Base-by-base conservation (phyloP, 257 asterid genomes). In the Nicotiana sylvestris region DNA sequence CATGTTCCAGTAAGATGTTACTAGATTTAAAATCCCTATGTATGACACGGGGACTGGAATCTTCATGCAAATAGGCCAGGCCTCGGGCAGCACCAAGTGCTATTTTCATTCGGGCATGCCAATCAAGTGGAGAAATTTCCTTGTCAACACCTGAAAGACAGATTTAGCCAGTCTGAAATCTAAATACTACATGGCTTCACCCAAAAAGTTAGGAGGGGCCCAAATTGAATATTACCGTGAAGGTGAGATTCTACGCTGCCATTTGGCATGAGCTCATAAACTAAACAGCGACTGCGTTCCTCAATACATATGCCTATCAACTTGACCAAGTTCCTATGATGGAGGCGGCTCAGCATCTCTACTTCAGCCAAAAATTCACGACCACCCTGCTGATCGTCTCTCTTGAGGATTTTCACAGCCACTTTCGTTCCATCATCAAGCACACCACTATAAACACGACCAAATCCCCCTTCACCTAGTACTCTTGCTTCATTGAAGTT, bases 11-110 rank as follows among this genome's bases (percentile, higher is more conserved):
- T 81, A 96, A 88, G 83, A 96, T 96, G 87, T 96, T 96, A 91
- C 99, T 96, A 70, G 97, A 92, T 88, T 94, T 94, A 92, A 94
- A 94, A 87, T 93, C 98, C 86, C 97, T 87, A 87, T 96, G 98
- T 81, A 94, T 96, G 87, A 96, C 98, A 39, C 94, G 97, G 2
- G 99, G 99, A 85, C 92, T 93, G 33, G 99, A 96, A 85, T 96
- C 99, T 88, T 96, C 99, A 12, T 96, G 99, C 88, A 96, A 88
- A 87, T 96, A 96, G 53, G 98, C 94, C 77, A 96, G 88, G 83
- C 93, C 99, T 69, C 99, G 91, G 85, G 98, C 99, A 76, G 99
- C 92, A 68, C 98, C 99, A 39, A 96, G 97, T 35, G 99, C 99
- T 85, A 96, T 94, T 89, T 91, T 96, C 78, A 94, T 82, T 64